Percentiles rank a stretch among this genome's conserved stretches.
Conservation (phyloP, 192 early-diverging fungal species). For the Umbelopsis isabellina region DNA sequence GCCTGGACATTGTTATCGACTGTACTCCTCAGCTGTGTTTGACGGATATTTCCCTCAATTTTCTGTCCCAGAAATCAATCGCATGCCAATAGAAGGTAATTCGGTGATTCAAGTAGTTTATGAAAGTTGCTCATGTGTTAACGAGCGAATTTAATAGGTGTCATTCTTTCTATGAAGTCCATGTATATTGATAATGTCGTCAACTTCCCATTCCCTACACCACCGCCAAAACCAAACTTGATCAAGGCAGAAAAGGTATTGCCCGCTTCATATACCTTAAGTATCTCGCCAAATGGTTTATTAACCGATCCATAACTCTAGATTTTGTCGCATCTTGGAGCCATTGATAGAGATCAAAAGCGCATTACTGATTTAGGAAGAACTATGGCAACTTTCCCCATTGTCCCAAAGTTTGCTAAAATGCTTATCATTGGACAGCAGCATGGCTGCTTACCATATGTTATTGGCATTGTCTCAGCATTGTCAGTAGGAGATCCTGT, state of each 20-base stretch:
- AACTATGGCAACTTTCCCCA: conserved; percentile 89
- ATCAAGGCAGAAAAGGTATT: conserved; percentile 71
- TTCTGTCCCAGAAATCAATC: conserved; percentile 88
- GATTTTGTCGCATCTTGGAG: conserved; percentile 75
- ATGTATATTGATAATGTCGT: conserved; percentile 95
- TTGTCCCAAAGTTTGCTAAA: conserved; percentile 88
- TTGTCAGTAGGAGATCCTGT: conserved; percentile 95
- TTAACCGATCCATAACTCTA: conserved; percentile 4
- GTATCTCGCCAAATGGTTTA: background rate
- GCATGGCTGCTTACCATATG: conserved; percentile 80
- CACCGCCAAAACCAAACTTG: conserved; percentile 77
- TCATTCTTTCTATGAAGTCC: conserved; percentile 96
- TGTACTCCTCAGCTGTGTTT: conserved; percentile 93
- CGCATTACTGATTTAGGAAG: conserved; percentile 83
- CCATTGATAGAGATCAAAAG: conserved; percentile 64
- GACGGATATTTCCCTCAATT: conserved; percentile 86
- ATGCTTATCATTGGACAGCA: conserved; percentile 92
- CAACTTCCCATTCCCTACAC: conserved; percentile 98
- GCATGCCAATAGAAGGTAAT: conserved; percentile 88
- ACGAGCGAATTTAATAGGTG: conserved; percentile 39
- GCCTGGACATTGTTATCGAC: conserved; percentile 95
- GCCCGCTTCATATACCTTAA: no score
- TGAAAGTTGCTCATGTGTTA: background rate
- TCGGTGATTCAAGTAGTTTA: background rate
- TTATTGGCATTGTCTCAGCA: conserved; percentile 90